Conservation (phyloP, 495 filamentous ascomycete species). For the Hypoxylon lenormandii region DNA sequence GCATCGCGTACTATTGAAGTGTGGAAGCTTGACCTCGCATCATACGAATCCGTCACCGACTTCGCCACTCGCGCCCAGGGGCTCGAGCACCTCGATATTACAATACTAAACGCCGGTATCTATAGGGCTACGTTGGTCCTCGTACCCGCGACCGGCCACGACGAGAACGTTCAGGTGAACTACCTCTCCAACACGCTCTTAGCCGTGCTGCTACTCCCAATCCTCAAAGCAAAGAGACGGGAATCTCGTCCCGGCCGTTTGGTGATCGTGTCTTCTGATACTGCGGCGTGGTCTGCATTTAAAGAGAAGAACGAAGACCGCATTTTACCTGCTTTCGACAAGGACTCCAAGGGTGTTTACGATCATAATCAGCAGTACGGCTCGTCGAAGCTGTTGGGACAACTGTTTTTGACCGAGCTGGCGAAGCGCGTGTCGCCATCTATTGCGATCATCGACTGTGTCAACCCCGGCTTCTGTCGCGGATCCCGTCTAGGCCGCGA, state of each 20-base stretch:
- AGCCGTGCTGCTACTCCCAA: conserved; percentile 55
- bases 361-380: conserved; percentile 42
- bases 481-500: conserved; percentile 44
- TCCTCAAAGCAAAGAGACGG: conserved; percentile 25
- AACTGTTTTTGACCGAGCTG: conserved; percentile 57
- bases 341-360: conserved; percentile 1
- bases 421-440: conserved; percentile 41
- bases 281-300: conserved; percentile 51
- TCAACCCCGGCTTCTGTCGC: conserved; percentile 36
- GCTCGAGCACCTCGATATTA: conserved; percentile 56
- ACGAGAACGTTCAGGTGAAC: conserved; percentile 57
- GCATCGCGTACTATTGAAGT: conserved; percentile 51
- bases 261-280: conserved; percentile 51
- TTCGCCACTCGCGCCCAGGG: conserved; percentile 54
- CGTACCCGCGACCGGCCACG: conserved; percentile 44
- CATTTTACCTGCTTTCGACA: conserved; percentile 53
- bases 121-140: background rate
- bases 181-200: conserved; percentile 57
- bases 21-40: conserved; percentile 62
- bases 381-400: conserved; percentile 56
- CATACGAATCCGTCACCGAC: conserved; percentile 52
- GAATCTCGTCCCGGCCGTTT: conserved; percentile 44
- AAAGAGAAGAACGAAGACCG: conserved; percentile 42
- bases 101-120: conserved; percentile 62
- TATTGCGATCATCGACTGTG: conserved; percentile 19